Conservation (phyloP, 2,329 filamentous ascomycete species). For the Rhynchosporium agropyri region DNA sequence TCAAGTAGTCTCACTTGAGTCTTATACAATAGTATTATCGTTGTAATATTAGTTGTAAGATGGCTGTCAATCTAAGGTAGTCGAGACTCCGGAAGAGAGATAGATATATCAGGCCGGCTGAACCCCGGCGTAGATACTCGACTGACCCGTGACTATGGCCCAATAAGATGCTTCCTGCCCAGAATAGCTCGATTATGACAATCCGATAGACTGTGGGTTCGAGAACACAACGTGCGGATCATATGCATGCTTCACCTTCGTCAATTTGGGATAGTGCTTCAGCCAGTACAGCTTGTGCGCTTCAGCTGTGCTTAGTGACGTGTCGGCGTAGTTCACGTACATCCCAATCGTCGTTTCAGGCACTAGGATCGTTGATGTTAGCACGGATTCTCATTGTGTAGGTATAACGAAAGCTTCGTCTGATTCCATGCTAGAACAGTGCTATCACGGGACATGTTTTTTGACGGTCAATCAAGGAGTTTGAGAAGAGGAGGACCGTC, state of each 20-base stretch:
- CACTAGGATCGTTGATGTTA: neutral
- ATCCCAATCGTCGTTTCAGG: constrained; percentile 24
- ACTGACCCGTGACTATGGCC: too few species aligned
- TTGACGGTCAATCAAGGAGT: neutral
- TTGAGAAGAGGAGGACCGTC: neutral
- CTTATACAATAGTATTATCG: too few species aligned
- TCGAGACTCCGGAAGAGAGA: too few species aligned
- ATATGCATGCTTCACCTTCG: constrained; percentile 26
- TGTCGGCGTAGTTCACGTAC: constrained; percentile 32
- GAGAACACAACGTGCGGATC: constrained; percentile 26
- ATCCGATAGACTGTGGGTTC: constrained; percentile 28
- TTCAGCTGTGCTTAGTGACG: constrained; percentile 21
- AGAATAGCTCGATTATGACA: neutral
- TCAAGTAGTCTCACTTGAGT: too few species aligned
- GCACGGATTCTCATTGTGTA: neutral
- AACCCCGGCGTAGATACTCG: too few species aligned
- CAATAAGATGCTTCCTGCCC: neutral
- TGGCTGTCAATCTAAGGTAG: too few species aligned
- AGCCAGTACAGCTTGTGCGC: constrained; percentile 28
- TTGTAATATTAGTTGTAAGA: too few species aligned
- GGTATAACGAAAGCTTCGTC: neutral
- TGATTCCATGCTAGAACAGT: neutral
- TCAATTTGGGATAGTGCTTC: constrained; percentile 20
- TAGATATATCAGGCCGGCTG: too few species aligned
- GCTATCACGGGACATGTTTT: neutral